Percentiles rank a stretch among this genome's conserved stretches.
These are phyloP conservation scores for Cordia subcordata DNA, from an alignment of 257 asterid species.

Conservation along the genomic window DNA sequence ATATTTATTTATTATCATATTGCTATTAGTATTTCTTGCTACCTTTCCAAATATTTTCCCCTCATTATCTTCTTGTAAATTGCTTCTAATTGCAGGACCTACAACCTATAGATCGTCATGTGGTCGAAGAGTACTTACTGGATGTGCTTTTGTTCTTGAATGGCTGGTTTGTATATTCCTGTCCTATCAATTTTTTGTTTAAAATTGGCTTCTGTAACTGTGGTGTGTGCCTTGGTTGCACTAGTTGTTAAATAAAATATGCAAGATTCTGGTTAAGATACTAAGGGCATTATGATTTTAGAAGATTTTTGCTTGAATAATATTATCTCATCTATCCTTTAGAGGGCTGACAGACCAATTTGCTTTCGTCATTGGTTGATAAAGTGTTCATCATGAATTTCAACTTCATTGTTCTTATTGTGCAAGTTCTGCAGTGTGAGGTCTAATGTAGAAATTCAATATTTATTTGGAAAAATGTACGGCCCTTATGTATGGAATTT, in stretches of 20 bases:
- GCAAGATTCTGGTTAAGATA: too few species aligned
- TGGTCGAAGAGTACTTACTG: slow-evolving; percentile 92
- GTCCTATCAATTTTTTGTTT: slow-evolving; percentile 9
- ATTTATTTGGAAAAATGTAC: too few species aligned
- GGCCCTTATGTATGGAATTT: neutral
- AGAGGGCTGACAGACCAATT: too few species aligned
- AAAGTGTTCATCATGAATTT: neutral
- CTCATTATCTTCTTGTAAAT: slow-evolving; percentile 4
- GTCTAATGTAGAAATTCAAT: too few species aligned
- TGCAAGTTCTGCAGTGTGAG: neutral
- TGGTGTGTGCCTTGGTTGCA: neutral
- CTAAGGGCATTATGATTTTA: too few species aligned
- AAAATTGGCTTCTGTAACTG: too few species aligned
- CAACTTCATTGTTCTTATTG: neutral
- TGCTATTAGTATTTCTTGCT: too few species aligned
- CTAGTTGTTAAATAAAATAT: neutral
- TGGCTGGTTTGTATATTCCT: slow-evolving; percentile 83
- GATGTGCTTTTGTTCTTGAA: slow-evolving; percentile 86
- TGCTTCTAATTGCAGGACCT: slow-evolving; percentile 57
- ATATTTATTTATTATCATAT: too few species aligned
- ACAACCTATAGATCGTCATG: slow-evolving; percentile 85
- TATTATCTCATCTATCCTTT: too few species aligned
- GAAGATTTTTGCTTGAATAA: too few species aligned
- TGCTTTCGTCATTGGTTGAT: neutral
- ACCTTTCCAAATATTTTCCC: neutral